Conservation (phyloP, 345 rosid species). For the Rhizophora apiculata region DNA sequence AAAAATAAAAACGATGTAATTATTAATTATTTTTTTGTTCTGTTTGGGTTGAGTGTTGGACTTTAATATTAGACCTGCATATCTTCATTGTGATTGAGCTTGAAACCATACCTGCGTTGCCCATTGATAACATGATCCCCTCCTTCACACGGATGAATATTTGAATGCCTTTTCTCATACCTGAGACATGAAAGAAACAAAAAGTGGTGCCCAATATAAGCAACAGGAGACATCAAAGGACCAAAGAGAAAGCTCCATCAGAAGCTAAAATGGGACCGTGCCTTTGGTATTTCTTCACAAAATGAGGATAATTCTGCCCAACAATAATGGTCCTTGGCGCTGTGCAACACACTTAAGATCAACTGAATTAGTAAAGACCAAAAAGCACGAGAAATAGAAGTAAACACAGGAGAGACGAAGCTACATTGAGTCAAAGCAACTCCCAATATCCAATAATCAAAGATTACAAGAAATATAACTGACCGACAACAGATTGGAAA, state of each 20-base stretch:
- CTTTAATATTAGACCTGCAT: no score
- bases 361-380: not conserved
- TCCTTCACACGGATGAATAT: constrained; percentile 71
- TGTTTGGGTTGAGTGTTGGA: no score
- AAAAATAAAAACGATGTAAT: no score
- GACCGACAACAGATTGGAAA: no score
- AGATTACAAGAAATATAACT: no score
- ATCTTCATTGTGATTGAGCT: no score
- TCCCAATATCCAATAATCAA: no score
- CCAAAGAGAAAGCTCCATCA: not conserved
- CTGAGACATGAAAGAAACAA: constrained; percentile 16
- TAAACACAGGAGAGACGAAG: not conserved
- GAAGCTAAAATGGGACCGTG: not conserved
- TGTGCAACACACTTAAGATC: constrained; percentile 26
- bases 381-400: not conserved
- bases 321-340: constrained; percentile 91
- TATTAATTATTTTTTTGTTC: no score
- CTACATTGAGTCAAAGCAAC: not conserved
- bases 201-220: not conserved
- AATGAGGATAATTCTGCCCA: constrained; percentile 81
- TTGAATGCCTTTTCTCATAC: constrained; percentile 76
- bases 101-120: constrained; percentile 59
- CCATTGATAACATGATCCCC: constrained; percentile 64
- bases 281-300: constrained; percentile 87
- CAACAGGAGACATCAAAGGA: no score